These are phyloP conservation scores for Sonneratia caseolaris DNA, from an alignment of 345 rosid species.

Conservation along the genomic window DNA sequence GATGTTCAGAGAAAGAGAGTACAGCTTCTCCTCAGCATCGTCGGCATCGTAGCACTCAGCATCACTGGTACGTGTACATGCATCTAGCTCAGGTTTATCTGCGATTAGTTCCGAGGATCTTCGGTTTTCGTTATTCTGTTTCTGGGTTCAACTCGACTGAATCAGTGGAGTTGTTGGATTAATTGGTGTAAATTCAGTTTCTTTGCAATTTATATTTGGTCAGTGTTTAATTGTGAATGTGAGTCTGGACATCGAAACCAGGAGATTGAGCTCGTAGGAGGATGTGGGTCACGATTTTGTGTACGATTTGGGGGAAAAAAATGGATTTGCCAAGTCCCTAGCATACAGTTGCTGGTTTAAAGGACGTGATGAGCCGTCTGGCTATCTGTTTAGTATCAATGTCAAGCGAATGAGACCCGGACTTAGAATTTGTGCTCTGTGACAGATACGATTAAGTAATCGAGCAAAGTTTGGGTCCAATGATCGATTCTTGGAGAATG, in stretches of 20 bases:
- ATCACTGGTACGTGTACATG: constrained; percentile 37
- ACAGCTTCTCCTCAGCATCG: constrained; percentile 34
- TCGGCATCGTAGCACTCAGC: constrained; percentile 57
- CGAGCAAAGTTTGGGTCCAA: background rate
- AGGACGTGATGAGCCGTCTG: background rate
- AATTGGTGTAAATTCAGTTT: background rate
- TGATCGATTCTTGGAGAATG: background rate
- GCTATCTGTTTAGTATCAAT: background rate
- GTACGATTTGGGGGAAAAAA: background rate
- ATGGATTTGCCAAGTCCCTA: background rate
- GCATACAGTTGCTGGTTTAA: background rate
- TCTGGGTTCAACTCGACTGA: background rate
- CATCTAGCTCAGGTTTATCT: background rate
- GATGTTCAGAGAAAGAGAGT: constrained; percentile 46
- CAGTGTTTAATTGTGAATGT: background rate
- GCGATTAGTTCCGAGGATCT: background rate
- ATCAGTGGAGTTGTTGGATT: background rate
- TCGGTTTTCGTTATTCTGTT: background rate
- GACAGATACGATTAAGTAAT: background rate
- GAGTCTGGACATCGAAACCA: background rate
- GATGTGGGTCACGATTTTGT: background rate
- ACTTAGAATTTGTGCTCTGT: background rate
- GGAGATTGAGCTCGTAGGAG: background rate
- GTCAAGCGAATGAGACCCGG: background rate
- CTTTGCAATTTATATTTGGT: background rate